Base-by-base conservation (phyloP, 176 grass and related monocot genomes). In the Aegilops sharonensis region DNA sequence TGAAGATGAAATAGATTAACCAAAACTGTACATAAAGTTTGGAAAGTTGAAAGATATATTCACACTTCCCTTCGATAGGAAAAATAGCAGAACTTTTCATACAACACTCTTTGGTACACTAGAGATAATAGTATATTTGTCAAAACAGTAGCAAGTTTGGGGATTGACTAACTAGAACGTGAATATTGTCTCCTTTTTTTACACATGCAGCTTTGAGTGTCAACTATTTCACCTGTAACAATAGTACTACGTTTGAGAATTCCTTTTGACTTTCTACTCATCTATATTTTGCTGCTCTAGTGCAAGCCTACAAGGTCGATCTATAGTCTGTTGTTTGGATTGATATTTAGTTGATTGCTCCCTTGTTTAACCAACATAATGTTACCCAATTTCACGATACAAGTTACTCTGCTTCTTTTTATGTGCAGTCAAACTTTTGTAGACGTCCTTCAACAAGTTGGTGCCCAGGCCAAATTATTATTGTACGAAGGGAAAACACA, bases 401-500 rank as follows among this genome's bases (percentile, higher is more conserved):
- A 57, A 78, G 15, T 68, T 70, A 85, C 50, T 54, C 73, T 74
- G 11, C 35, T 93, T 79, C 25, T 86, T 91, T 91, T 80, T 60
- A 37, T 68, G 32, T 65, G 79, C 90, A 99, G 97, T 85, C 56
- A 91, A 92, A 89, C 86, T 81, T 99, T 96, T 85, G 82, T 77
- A 72, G 67, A 90, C 1, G 82, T 85, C 60, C 93, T 99, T 64
- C 85, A 67, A 67, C 89, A 83, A 66, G 89, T 21, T 83, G 97
- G 97, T 60, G 94, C 89, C 85, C 85, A 94, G 88, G 87, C 88
- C 82, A 92, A 66, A 79, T 68, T 99, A 81, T 37, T 96, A 12
- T 89, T 99, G 72, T 99, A 94, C 25, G 85, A 96, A 87, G 92
- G 97, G 56, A 99, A 99, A 89, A 99, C 94, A 74, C 97, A 99